Conservation (phyloP, 179 eudicot species). For the Nepenthes alata region DNA sequence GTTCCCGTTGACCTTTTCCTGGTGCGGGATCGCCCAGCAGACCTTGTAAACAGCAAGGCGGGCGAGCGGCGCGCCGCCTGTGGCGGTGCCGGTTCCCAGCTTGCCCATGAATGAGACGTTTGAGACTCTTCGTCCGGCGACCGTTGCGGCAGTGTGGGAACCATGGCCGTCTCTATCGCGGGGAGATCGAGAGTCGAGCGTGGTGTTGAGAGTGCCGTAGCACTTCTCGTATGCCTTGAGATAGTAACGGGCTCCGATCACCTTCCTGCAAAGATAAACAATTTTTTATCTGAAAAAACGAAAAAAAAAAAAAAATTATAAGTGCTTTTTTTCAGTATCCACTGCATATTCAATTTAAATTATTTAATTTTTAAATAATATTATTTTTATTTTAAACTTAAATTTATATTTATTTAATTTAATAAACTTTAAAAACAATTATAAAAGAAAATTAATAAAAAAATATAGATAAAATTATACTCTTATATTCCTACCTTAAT, state of each 20-base stretch:
- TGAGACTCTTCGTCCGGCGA: slow-evolving; percentile 47
- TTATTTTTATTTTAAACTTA: too few species aligned
- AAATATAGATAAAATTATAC: too few species aligned
- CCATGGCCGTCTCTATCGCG: slow-evolving; percentile 90
- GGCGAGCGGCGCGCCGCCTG: slow-evolving; percentile 80
- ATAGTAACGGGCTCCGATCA: slow-evolving; percentile 87
- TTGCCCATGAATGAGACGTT: slow-evolving; percentile 45
- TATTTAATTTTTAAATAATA: too few species aligned
- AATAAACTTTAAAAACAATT: too few species aligned
- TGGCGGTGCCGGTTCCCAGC: slow-evolving; percentile 69
- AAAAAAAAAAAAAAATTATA: too few species aligned
- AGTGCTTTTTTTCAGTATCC: too few species aligned
- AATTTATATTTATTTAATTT: too few species aligned
- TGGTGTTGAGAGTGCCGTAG: slow-evolving; percentile 49
- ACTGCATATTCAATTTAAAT: too few species aligned
- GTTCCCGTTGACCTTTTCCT: slow-evolving; percentile 48
- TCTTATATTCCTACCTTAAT: too few species aligned
- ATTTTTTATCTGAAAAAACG: too few species aligned
- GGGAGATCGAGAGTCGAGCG: slow-evolving; percentile 58
- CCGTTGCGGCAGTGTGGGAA: slow-evolving; percentile 80
- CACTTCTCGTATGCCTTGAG: slow-evolving; percentile 50
- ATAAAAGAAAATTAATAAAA: too few species aligned
- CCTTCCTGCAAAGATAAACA: slow-evolving; percentile 32
- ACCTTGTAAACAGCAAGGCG: slow-evolving; percentile 77
- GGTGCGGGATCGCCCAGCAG: slow-evolving; percentile 62